phyloP scores from a whole-genome alignment of 2,329 filamentous ascomycete species.

The Colletotrichum cuscutae region DNA sequence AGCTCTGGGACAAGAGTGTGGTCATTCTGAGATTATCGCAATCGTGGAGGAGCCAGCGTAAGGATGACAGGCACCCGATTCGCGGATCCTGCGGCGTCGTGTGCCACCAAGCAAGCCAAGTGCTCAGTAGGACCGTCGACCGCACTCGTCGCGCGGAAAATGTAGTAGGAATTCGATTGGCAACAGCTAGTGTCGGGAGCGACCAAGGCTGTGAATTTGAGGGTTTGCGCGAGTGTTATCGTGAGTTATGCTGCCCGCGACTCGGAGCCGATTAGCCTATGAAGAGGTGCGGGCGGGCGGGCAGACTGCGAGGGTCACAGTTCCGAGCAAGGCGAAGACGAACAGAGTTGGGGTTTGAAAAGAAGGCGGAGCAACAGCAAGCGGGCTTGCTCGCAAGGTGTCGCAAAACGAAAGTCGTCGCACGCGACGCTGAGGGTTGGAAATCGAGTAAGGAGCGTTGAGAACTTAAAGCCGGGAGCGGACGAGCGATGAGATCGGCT shows the following conservation, averaged over 20 bases:
- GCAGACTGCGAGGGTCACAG: background rate
- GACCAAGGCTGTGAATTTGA: background rate
- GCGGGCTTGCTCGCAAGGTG: slow-evolving; percentile 19
- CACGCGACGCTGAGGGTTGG: slow-evolving; percentile 32
- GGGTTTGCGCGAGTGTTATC: slow-evolving; percentile 27
- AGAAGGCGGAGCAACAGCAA: slow-evolving; percentile 4
- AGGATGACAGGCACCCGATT: slow-evolving; percentile 40
- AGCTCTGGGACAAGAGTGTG: slow-evolving; percentile 67
- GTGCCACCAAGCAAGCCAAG: slow-evolving; percentile 21
- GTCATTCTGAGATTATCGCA: slow-evolving; percentile 49
- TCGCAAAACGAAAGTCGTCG: slow-evolving; percentile 36
- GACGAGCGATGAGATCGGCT: slow-evolving; percentile 12
- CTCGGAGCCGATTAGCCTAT: background rate
- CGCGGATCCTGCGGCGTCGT: slow-evolving; percentile 32
- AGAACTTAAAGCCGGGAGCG: slow-evolving; percentile 26
- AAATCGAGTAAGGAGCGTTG: slow-evolving; percentile 32
- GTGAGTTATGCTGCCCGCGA: slow-evolving; percentile 22
- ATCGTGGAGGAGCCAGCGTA: slow-evolving; percentile 36
- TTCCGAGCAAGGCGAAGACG: slow-evolving; percentile 12
- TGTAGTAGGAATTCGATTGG: slow-evolving; percentile 1
- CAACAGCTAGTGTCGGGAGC: background rate
- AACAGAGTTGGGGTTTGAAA: slow-evolving; percentile 1
- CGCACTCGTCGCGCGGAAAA: background rate
- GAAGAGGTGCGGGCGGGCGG: background rate
- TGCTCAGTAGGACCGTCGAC: slow-evolving; percentile 3